Conservation (phyloP, 176 grass and related monocot species). For the Dactylis glomerata region DNA sequence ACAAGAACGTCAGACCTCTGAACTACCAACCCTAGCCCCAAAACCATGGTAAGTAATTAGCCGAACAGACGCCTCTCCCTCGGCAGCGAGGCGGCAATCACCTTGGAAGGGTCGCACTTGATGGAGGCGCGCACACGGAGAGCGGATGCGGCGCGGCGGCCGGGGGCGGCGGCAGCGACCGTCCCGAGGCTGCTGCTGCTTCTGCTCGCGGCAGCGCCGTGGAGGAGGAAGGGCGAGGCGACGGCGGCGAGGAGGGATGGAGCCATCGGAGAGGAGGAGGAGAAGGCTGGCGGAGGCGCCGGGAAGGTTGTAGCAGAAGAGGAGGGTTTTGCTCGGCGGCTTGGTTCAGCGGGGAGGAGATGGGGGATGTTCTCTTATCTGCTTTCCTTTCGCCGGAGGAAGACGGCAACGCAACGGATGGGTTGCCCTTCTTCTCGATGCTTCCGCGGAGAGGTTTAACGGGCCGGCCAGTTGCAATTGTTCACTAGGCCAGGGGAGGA, state of each 20-base stretch:
- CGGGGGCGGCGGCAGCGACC: conserved; percentile 2
- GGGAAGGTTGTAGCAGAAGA: conserved; percentile 25
- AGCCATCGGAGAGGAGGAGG: conserved; percentile 36
- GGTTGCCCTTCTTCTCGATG: conserved; percentile 27
- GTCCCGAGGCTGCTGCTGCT: neutral
- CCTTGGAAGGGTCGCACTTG: conserved; percentile 81
- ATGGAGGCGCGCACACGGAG: conserved; percentile 48
- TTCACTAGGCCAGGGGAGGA: neutral
- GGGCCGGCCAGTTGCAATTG: neutral
- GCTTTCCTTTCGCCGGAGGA: neutral
- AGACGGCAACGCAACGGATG: neutral
- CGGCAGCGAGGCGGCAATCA: neutral
- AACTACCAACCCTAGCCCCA: neutral
- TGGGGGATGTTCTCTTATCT: conserved; percentile 21
- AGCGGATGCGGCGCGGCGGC: conserved; percentile 14
- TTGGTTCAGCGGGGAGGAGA: neutral
- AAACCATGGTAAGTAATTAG: neutral
- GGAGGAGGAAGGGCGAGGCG: conserved; percentile 44
- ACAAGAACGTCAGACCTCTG: conserved; percentile 8
- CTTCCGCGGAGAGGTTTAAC: conserved; percentile 5
- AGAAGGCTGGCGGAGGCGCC: neutral
- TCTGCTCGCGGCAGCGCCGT: neutral
- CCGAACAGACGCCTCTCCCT: neutral
- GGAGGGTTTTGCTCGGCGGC: neutral
- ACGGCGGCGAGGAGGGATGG: conserved; percentile 42